Evolutionary conservation across 169 alveolate species (phyloP).

Genomic region (Plasmodium cynomolgi): DNA sequence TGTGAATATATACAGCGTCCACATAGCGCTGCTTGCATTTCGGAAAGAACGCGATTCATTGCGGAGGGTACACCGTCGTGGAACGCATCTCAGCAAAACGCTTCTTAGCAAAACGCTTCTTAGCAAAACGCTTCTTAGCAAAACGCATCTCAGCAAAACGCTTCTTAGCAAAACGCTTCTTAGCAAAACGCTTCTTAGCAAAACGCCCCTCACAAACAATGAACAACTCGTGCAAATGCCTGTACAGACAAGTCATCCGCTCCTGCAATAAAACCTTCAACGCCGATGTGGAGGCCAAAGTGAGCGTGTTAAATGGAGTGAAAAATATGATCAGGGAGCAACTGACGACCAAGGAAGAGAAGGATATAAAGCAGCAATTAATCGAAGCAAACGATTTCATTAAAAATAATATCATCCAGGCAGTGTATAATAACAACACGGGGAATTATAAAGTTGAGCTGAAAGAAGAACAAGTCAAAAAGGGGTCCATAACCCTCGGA

Average conservation of each 20-base stretch:
- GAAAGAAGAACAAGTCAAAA: conserved; percentile 56
- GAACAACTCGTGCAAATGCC: conserved; percentile 19
- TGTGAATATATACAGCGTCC: background rate
- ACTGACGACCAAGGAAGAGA: conserved; percentile 38
- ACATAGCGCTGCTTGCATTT: background rate
- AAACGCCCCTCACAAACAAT: conserved; percentile 1
- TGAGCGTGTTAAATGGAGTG: conserved; percentile 41
- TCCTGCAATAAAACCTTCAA: conserved; percentile 63
- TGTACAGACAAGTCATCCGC: conserved; percentile 31
- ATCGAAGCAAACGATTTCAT: conserved; percentile 67
- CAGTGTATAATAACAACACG: conserved; percentile 58
- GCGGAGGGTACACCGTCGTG: background rate
- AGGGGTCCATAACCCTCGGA: conserved; percentile 60
- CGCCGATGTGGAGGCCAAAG: conserved; percentile 51
- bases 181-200: background rate
- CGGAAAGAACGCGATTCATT: background rate
- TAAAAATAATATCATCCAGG: conserved; percentile 59
- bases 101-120: background rate
- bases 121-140: background rate
- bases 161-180: background rate
- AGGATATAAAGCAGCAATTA: conserved; percentile 56
- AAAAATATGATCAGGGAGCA: conserved; percentile 66
- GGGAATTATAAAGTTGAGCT: conserved; percentile 70
- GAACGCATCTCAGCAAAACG: too few relatives aligned
- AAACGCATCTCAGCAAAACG: background rate